Base-by-base conservation (phyloP, 495 filamentous ascomycete species). In the Symbiotaphrina buchneri region DNA sequence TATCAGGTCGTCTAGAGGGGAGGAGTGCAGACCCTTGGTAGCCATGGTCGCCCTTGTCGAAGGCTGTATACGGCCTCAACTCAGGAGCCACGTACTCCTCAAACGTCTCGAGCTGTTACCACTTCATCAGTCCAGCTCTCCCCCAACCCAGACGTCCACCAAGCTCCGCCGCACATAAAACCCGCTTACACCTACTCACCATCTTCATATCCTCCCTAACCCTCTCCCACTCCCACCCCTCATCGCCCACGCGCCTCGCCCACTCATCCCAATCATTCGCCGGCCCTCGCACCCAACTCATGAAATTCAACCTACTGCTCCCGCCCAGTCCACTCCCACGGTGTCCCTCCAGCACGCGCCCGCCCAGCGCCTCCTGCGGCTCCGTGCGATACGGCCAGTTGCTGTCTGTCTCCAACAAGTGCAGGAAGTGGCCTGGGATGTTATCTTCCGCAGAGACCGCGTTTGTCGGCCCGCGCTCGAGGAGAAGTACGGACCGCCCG, bases 251-350 rank as follows among this genome's bases (percentile, higher is more conserved):
- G 3, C 51, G 18, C 5, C 53, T 48, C 15, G 51, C 57, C 59
- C 62, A 66, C 28, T 33, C 3, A 4, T 37, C 30, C 30, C n/a
- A 35, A 18, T 21, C 15, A 6, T 28, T 30, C 22, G 39, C 36
- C 13, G 43, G 45, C 10, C 40, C 46, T 14, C 53, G 40, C n/a
- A 52, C 49, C 27, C 51, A 70, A 4, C 53, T 35, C 63, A 70
- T 60, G 26, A 51, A 60, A 41, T 71, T 65, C 28, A 55, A 35
- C 0, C 59, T 61, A 0, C 58, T 52, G 19, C 38, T 41, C 3
- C 61, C 59, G 3, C 60, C 60, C 3, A 63, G 44, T 3, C 40
- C 45, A 33, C 57, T 62, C 6, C 48, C 57, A 1, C 45, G 39
- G 3, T 49, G 40, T 40, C 57, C 58, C 34, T 54, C n/a, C n/a